These are phyloP conservation scores for Hordeum pubiflorum DNA, from an alignment of 202 grass and related monocot species.

Conservation along the genomic window DNA sequence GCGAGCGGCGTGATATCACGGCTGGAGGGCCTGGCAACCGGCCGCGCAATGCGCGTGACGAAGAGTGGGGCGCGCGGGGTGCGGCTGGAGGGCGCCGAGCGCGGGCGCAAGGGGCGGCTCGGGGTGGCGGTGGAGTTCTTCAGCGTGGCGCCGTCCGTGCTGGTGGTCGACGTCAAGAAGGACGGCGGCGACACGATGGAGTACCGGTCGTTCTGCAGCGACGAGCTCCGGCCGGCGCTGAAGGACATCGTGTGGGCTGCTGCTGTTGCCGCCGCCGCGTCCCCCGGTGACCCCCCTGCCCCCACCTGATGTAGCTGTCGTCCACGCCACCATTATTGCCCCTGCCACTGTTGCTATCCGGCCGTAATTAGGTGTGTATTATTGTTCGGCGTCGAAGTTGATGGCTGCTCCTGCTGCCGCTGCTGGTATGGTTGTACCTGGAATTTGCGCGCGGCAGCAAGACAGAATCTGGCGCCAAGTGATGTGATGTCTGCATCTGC, in stretches of 20 bases:
- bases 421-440: background rate
- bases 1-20: constrained; percentile 38
- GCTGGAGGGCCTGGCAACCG: constrained; percentile 33
- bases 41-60: constrained; percentile 26
- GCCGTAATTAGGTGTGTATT: constrained; percentile 8
- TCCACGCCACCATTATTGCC: background rate
- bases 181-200: constrained; percentile 48
- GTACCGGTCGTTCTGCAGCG: constrained; percentile 52
- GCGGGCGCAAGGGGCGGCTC: constrained; percentile 39
- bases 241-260: constrained; percentile 70
- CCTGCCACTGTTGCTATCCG: background rate
- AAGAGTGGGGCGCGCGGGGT: constrained; percentile 33
- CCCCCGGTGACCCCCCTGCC: background rate
- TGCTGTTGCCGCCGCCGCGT: background rate
- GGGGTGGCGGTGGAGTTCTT: constrained; percentile 57
- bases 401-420: too few relatives aligned
- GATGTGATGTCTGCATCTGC: background rate
- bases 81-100: constrained; percentile 35
- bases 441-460: background rate
- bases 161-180: constrained; percentile 61
- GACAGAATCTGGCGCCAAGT: background rate
- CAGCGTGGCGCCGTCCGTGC: constrained; percentile 40
- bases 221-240: constrained; percentile 48
- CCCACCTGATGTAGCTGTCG: constrained; percentile 13
- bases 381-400: constrained; percentile 26